A percentile compares a stretch with the other conserved stretches of the same genome.
Conservation (phyloP, 1,284 basidiomycete species). For the Coniferiporia weirii region DNA sequence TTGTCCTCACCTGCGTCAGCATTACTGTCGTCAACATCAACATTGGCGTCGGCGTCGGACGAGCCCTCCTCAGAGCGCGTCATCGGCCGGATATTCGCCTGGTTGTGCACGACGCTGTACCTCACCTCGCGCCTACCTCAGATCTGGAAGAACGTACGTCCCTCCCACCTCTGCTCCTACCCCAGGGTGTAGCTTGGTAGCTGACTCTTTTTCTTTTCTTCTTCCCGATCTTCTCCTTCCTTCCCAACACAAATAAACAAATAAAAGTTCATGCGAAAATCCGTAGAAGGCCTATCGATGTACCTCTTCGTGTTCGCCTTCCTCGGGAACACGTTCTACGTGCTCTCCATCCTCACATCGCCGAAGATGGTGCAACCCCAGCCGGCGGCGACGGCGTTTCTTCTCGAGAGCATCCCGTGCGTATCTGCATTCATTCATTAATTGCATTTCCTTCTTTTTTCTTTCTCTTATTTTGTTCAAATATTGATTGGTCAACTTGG, state of each 20-base stretch:
- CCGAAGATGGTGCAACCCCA: slow-evolving; percentile 50
- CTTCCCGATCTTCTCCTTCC: too few relatives aligned
- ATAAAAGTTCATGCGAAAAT: slow-evolving; percentile 78
- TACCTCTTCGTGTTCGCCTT: slow-evolving; percentile 90
- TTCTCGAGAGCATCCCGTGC: slow-evolving; percentile 72
- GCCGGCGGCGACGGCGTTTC: slow-evolving; percentile 50
- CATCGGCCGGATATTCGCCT: slow-evolving; percentile 85
- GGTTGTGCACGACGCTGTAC: slow-evolving; percentile 88
- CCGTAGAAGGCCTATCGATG: slow-evolving; percentile 92
- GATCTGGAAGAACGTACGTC: slow-evolving; percentile 94
- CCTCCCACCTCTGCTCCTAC: too few relatives aligned
- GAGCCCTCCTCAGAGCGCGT: slow-evolving; percentile 49
- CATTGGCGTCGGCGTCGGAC: too few relatives aligned
- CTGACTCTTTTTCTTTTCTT: too few relatives aligned
- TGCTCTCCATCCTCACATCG: slow-evolving; percentile 74
- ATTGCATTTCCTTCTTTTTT: too few relatives aligned
- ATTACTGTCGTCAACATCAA: too few relatives aligned
- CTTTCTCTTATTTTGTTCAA: too few relatives aligned
- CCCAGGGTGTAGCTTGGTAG: too few relatives aligned
- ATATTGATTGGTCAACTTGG: too few relatives aligned
- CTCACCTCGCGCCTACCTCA: slow-evolving; percentile 88
- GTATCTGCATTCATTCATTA: too few relatives aligned
- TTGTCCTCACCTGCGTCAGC: too few relatives aligned
- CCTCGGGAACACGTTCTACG: slow-evolving; percentile 86
- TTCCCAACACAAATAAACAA: not conserved